phyloP scores from a whole-genome alignment of 257 asterid genomes.

The Paulownia fortunei region DNA sequence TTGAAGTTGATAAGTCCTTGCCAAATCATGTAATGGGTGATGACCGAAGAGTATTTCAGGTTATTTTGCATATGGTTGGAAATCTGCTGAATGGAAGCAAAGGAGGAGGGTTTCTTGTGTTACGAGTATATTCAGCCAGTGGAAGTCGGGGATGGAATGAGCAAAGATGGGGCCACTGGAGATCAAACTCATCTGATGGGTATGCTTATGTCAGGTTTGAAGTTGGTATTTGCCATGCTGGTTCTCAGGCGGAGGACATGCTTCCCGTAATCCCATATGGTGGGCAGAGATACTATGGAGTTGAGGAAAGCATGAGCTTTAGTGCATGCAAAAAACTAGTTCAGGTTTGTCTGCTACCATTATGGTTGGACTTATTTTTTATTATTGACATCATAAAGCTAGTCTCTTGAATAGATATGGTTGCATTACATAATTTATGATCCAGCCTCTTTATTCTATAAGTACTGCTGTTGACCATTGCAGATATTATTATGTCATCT shows the following conservation, averaged over 20 bases:
- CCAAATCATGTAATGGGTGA: conserved; percentile 83
- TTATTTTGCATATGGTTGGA: conserved; percentile 86
- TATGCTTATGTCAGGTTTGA: conserved; percentile 60
- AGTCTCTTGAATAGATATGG: background rate
- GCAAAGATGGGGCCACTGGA: conserved; percentile 63
- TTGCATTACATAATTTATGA: background rate
- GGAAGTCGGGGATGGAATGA: conserved; percentile 63
- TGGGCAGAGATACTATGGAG: conserved; percentile 44
- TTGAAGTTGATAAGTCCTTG: conserved; percentile 74
- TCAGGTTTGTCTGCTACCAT: conserved; percentile 56
- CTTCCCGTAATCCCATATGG: conserved; percentile 23
- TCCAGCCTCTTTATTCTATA: background rate
- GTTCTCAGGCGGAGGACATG: conserved; percentile 36
- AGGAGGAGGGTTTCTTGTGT: conserved; percentile 57
- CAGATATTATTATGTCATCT: background rate
- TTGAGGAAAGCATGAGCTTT: conserved; percentile 81
- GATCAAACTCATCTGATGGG: conserved; percentile 68
- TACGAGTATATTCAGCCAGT: conserved; percentile 56
- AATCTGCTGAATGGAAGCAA: conserved; percentile 61
- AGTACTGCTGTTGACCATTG: background rate
- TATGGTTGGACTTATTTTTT: background rate
- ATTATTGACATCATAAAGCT: background rate
- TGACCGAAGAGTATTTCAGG: conserved; percentile 84
- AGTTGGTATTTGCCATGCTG: conserved; percentile 48
- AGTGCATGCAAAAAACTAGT: conserved; percentile 78